Percentiles rank a stretch among this genome's conserved stretches.
Evolutionary conservation across 2,329 filamentous ascomycete genomes (phyloP).

Genomic region (Verticillium tricorpus): DNA sequence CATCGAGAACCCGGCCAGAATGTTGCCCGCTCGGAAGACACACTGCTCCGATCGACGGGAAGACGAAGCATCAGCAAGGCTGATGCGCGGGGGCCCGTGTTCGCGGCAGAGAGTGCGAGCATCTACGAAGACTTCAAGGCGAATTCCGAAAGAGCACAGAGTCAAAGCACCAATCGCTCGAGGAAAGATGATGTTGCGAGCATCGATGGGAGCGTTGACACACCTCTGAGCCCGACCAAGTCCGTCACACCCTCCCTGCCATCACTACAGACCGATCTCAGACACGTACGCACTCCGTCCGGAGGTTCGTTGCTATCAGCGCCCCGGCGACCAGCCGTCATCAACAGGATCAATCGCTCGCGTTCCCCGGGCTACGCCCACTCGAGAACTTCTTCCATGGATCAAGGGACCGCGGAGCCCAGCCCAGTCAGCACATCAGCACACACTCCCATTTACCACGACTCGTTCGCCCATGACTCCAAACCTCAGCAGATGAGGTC

Average conservation of each 20-base stretch:
- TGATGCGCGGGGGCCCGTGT: slow-evolving; percentile 33
- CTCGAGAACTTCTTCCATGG: slow-evolving; percentile 56
- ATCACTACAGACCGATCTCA: slow-evolving; percentile 25
- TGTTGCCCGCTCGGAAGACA: slow-evolving; percentile 37
- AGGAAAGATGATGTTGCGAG: slow-evolving; percentile 39
- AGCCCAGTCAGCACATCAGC: slow-evolving; percentile 55
- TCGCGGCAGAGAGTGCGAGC: slow-evolving; percentile 28
- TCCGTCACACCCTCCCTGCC: slow-evolving; percentile 24
- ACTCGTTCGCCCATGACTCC: slow-evolving; percentile 47
- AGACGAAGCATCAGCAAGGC: slow-evolving; percentile 39
- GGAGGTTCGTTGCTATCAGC: slow-evolving; percentile 31
- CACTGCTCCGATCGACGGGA: slow-evolving; percentile 27
- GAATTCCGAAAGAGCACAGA: not conserved
- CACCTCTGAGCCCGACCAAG: slow-evolving; percentile 38
- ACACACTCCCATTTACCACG: slow-evolving; percentile 53
- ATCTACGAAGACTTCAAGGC: slow-evolving; percentile 27
- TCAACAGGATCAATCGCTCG: slow-evolving; percentile 49
- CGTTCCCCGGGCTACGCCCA: slow-evolving; percentile 35
- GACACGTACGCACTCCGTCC: slow-evolving; percentile 28
- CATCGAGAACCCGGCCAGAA: slow-evolving; percentile 42
- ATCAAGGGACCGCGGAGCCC: slow-evolving; percentile 51
- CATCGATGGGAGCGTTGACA: slow-evolving; percentile 39
- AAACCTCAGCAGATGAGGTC: slow-evolving; percentile 39
- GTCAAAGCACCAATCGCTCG: slow-evolving; percentile 19
- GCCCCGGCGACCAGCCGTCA: slow-evolving; percentile 43